Evolutionary conservation across 78 protist species (phyloP), one percentile per base, ranked within the genome.

Genomic region (Cavenderia fasciculata): DNA sequence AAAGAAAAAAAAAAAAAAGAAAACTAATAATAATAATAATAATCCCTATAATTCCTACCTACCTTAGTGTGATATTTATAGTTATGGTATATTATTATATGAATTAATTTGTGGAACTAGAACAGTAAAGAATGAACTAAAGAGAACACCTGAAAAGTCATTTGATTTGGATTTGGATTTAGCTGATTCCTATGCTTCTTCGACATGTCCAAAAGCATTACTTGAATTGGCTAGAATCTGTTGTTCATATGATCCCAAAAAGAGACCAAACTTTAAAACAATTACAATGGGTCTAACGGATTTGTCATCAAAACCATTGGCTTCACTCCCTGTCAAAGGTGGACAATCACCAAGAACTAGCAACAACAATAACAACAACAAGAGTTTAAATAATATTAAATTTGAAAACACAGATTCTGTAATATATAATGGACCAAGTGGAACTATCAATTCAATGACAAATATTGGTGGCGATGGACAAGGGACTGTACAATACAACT

Each of bases 71-170:
- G 90, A 82, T 68, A 59, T 82, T 44, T 82, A 68, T 59, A 68
- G 79, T 0, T 82, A 52, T 82, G 90, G 90, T 82, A 74, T 82
- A 14, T 44, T 82, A 21, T 68, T 82, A 33, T 69, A 66, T 21
- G 90, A 82, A 44, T 62, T 82, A 47, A 82, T 82, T 29, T 82
- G 76, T 56, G 90, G 90, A 25, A 40, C 61, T 40, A 71, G 90
- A 54, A 59, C 57, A 3, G 78, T 82, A 31, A 82, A 82, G 49
- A 82, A 65, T 16, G 77, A 68, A 43, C 31, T 82, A 29, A 82
- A 82, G 25, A 82, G 90, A 82, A 14, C 66, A 21, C 90, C 90
- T 54, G 38, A 52, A 59, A 19, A 36, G 12, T 66, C 78, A 19
- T 82, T 82, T 33, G 90, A 82, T 36, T 66, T 82, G 66, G 73